phyloP scores from a whole-genome alignment of 306 rosid genomes.

The Mimosa bimucronata region DNA sequence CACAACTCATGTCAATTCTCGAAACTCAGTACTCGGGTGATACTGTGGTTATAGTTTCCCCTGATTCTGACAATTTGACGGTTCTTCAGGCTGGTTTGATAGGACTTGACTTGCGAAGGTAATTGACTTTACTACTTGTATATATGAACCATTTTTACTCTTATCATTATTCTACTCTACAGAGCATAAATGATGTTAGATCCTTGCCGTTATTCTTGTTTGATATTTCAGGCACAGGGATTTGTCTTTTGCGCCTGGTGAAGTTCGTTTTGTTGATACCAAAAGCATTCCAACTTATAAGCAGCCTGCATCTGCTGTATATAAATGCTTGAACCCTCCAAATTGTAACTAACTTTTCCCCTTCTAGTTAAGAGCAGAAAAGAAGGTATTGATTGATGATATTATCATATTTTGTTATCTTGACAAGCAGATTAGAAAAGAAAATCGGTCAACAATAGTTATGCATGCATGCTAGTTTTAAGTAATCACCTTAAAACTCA shows the following conservation, averaged over 20 bases:
- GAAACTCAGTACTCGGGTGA: conserved; percentile 87
- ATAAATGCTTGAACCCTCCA: conserved; percentile 82
- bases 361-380: no score
- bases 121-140: neutral
- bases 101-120: conserved; percentile 91
- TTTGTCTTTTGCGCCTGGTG: conserved; percentile 87
- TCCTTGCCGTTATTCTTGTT: neutral
- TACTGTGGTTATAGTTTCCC: conserved; percentile 84
- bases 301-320: conserved; percentile 86
- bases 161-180: neutral
- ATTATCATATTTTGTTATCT: no score
- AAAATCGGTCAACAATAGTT: no score
- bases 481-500: no score
- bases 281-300: conserved; percentile 80
- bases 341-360: conserved; percentile 55
- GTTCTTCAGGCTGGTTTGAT: conserved; percentile 84
- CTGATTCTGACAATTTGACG: conserved; percentile 89
- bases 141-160: neutral
- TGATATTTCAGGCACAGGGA: conserved; percentile 76
- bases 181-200: neutral
- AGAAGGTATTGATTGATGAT: no score
- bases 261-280: conserved; percentile 82
- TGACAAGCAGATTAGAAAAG: no score
- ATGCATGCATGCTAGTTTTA: no score
- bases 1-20: conserved; percentile 93